Conservation (phyloP, 106 monocot species). For the Amphibolis antarctica region DNA sequence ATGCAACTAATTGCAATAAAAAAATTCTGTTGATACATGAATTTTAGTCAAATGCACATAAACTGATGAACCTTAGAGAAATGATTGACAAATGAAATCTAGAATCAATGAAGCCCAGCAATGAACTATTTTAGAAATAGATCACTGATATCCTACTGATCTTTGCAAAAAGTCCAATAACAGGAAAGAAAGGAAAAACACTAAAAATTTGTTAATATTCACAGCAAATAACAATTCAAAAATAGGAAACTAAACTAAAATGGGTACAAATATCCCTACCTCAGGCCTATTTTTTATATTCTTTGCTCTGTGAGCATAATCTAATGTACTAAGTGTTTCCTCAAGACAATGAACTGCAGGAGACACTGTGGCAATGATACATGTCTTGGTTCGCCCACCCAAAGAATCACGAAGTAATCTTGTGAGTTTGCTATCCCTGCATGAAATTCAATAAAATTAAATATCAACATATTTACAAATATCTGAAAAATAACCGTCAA, state of each 20-base stretch:
- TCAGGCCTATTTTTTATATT: slow-evolving; percentile 97
- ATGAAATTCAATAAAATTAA: not conserved
- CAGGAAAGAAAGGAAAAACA: too few relatives aligned
- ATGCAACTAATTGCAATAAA: too few relatives aligned
- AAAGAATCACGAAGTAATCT: slow-evolving; percentile 90
- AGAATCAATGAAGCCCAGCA: too few relatives aligned
- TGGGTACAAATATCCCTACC: slow-evolving; percentile 37
- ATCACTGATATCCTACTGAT: too few relatives aligned
- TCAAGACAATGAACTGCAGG: slow-evolving; percentile 95
- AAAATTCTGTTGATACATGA: not conserved
- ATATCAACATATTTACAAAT: not conserved
- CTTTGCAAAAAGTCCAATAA: too few relatives aligned
- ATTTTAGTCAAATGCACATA: not conserved
- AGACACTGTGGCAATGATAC: slow-evolving; percentile 98
- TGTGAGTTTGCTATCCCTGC: slow-evolving; percentile 96
- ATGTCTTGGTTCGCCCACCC: slow-evolving; percentile 97
- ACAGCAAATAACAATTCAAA: too few relatives aligned
- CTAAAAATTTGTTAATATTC: too few relatives aligned
- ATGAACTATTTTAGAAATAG: too few relatives aligned
- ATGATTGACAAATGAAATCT: too few relatives aligned
- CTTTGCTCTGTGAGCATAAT: slow-evolving; percentile 99
- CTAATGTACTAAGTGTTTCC: slow-evolving; percentile 93
- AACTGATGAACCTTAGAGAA: too few relatives aligned
- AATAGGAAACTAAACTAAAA: too few relatives aligned
- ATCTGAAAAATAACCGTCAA: not conserved